Evolutionary conservation across 75 land plant genomes (phyloP), one percentile per base, ranked within the genome.

Genomic region (Ceratopteris richardii): DNA sequence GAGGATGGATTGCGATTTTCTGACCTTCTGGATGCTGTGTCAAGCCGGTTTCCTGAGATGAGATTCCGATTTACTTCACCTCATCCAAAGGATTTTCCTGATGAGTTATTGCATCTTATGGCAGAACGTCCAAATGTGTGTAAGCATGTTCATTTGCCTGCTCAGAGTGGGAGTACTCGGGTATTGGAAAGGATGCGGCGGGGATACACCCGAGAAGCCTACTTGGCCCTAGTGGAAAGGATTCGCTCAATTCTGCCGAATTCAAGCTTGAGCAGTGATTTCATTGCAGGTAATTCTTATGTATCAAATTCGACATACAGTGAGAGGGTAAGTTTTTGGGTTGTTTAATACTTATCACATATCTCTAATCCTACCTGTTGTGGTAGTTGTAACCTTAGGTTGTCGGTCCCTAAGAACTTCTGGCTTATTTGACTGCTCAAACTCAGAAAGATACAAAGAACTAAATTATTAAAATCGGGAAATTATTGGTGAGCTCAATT

Each of bases 41-140:
- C 99, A 9, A 51, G 22, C 16, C 78, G 72, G 48, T 95, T 68
- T 60, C 96, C 99, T 51, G 91, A 90, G 42, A 86, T 95, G 88
- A 57, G 99, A 20, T 95, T 95, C 66, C 73, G 99, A 57, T 95
- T 74, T 66, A 95, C 99, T 4, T 95, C 99, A 26, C 99, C 96
- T 50, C 99, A 95, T 58, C 99, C 99, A 21, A 95, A 95, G 64
- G 96, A 95, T 69, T 95, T 83, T 53, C 99, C 99, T 22, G 92
- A 95, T 68, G 96, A 90, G 9, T 63, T 95, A 7, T 53, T 95
- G 23, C 72, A 65, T 57, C 41, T 95, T 50, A 95, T 95, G 96
- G 63, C 82, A 48, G 88, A 95, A 14, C 77, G 96, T 14, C 57
- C 76, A 37, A 95, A 95, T 72, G 63, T 95, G 22, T 95, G 99